Evolutionary conservation across 768 basidiomycete genomes (phyloP).

Genomic region (Boletus barrowsii): DNA sequence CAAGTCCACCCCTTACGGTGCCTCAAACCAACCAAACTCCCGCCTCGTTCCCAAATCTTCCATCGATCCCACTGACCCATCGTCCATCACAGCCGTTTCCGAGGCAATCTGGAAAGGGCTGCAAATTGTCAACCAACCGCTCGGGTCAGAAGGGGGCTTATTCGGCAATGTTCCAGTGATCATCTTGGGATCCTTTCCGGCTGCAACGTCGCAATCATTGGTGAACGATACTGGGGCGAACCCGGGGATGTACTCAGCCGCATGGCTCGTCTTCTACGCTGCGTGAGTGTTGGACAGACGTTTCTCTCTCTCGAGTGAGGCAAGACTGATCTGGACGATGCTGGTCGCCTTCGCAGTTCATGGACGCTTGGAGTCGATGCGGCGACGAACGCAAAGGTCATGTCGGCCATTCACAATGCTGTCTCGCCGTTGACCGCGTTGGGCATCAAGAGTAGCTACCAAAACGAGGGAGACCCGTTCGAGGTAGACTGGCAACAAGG

Average conservation of each 20-base stretch:
- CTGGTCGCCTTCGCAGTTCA: not conserved
- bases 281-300: constrained; percentile 6
- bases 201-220: not conserved
- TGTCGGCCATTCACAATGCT: constrained; percentile 5
- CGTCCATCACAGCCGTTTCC: constrained; percentile 11
- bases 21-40: constrained; percentile 14
- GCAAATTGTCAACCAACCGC: constrained; percentile 8
- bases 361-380: constrained; percentile 12
- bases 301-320: no score
- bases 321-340: no score
- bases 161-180: not conserved
- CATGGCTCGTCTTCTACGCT: constrained; percentile 11
- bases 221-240: constrained; percentile 17
- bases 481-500: constrained; percentile 21
- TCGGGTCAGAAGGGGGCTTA: not conserved
- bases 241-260: constrained; percentile 12
- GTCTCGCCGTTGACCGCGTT: constrained; percentile 12
- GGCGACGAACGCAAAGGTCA: not conserved
- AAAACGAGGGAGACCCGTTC: constrained; percentile 19
- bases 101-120: constrained; percentile 21
- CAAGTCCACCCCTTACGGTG: constrained; percentile 6
- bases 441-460: constrained; percentile 21
- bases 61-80: constrained; percentile 8
- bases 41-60: constrained; percentile 18
- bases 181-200: constrained; percentile 10